Percentiles rank a stretch among this genome's conserved stretches.
phyloP scores from a whole-genome alignment of 768 basidiomycete species.

The Lactarius pseudohatsudake region DNA sequence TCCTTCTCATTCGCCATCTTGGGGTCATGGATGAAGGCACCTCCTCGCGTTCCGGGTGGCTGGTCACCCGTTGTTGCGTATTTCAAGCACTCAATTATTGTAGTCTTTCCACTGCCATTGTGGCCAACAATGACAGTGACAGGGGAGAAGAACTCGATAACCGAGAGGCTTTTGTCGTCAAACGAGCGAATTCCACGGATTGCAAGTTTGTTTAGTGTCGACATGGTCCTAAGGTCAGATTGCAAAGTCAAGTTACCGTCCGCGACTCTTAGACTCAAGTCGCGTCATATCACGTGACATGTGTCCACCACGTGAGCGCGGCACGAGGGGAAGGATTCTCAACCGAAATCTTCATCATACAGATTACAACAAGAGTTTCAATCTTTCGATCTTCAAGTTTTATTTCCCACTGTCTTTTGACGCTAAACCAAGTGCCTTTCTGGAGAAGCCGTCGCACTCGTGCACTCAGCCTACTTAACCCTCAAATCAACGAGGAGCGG shows the following conservation, averaged over 20 bases:
- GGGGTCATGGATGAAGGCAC: conserved; percentile 98
- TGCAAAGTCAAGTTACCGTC: not conserved
- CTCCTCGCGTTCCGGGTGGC: conserved; percentile 95
- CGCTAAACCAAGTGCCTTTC: not conserved
- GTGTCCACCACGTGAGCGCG: conserved; percentile 6
- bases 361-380: too few relatives aligned
- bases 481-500: not conserved
- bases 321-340: not conserved
- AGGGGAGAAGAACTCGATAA: conserved; percentile 97
- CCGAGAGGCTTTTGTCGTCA: conserved; percentile 89
- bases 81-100: conserved; percentile 98
- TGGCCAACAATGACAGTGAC: conserved; percentile 98
- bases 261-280: not conserved
- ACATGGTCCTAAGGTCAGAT: conserved; percentile 47
- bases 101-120: conserved; percentile 98
- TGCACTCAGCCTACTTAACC: not conserved
- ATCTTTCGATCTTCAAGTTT: too few relatives aligned
- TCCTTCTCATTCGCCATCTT: conserved; percentile 99
- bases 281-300: conserved; percentile 20
- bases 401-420: too few relatives aligned
- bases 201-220: conserved; percentile 86
- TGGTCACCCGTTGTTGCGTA: conserved; percentile 98
- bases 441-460: not conserved
- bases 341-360: too few relatives aligned
- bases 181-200: conserved; percentile 94